Evolutionary conservation across 805 yeast genomes (phyloP), one percentile per base, ranked within the genome.

Genomic region (Candida taoyuanica): DNA sequence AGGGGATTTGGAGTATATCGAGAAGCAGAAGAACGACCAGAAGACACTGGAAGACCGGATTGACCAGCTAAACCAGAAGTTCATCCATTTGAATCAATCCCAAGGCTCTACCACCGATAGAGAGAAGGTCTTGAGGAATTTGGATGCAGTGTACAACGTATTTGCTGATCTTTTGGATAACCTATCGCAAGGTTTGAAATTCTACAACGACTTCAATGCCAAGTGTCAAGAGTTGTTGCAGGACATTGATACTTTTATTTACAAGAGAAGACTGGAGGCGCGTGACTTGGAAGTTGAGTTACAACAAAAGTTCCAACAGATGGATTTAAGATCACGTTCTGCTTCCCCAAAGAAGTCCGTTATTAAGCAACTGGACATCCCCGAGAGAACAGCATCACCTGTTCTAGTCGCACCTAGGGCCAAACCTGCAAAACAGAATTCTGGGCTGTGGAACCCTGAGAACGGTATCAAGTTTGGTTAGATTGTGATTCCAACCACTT

Each of bases 101-200:
- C 51, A 48, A 23, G 45, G 47, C 1, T 34, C 49, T 0, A 40
- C 45, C 16, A 17, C 14, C 8, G 46, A 44, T 12, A 62, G 87
- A 32, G 73, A 71, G 36, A 61, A 63, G 17, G 71, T 73, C 1
- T 56, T 84, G 30, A 77, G 74, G 37, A 61, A 58, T 1, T 56
- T 83, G 20, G 82, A 52, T 8, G 24, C 40, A 1, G 52, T 37
- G 2, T 56, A 48, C 34, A 30, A 33, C 5, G 39, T 50, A 17
- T 54, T 42, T 50, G 58, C 68, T 20, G 85, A 82, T 49, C 67
- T 85, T 3, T 58, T 70, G 14, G 63, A 68, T 5, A 82, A 85
- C 52, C 56, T 86, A 19, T 70, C 70, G 21, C 84, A 82, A 49
- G 96, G 95, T 0, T 50, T 74, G 0, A 69, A 70, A 37, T 88